Evolutionary conservation across 2,329 filamentous ascomycete species (phyloP), one percentile per base, ranked within the genome.

Genomic region (Aspergillus latus): DNA sequence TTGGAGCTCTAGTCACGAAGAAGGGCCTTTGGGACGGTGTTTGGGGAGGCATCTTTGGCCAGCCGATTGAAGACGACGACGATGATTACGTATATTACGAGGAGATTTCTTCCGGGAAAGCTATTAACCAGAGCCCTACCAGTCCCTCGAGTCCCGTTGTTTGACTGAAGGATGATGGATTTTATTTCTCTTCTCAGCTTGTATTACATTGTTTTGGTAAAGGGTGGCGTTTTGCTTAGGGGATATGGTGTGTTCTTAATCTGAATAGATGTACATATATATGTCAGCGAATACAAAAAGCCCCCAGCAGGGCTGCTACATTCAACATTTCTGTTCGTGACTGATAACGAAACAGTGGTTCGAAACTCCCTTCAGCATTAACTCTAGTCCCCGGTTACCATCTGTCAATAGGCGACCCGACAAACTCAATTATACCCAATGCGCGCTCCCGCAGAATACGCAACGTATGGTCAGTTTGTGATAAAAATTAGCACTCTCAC

Each of bases 1-100:
- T 97, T 46, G 78, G 97, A 59, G 93, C 92, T 2, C 87, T 97
- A 74, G 84, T 89, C 54, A 90, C 96, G 74, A 99, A 99, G 82
- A 96, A 92, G 77, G 93, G 92, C 0, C 82, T 96, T 75, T 94
- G 90, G 91, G 83, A 86, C 62, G 82, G 92, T 13, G 84, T 93
- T n/a, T 93, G 88, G 86, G 83, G 80, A 54, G 84, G 84, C 54
- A 75, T 89, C 0, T 78, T 84, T 54, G 88, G 88, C 0, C 75
- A 78, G 53, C 78, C 79, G 0, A 80, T 82, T 1, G 80, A 83
- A 16, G 84, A 84, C 1, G 80, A 82, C 1, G 69, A 70, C 1
- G 79, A 82, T 15, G 80, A 82, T 5, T 74, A 78, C 68, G 74
- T 81, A 62, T 84, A 87, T 57, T 81, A 84, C 59, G 83, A 87